Percentiles rank a stretch among this genome's conserved stretches.
These are phyloP conservation scores for Candida mesenterica DNA, from an alignment of 1,139 yeast genomes.

Conservation along the genomic window DNA sequence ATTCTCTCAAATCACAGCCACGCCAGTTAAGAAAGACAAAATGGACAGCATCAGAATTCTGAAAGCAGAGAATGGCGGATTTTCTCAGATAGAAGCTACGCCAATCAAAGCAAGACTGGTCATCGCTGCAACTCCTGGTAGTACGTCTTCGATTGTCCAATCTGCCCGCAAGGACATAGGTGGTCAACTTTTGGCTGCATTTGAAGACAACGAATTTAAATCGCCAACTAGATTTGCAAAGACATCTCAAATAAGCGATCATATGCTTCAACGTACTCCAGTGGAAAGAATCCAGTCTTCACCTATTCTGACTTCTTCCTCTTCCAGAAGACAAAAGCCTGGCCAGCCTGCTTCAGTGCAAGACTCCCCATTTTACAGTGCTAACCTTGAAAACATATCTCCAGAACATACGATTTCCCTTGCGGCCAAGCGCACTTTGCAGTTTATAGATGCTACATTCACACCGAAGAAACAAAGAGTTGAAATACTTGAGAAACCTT, in stretches of 20 bases:
- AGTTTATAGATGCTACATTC: neutral
- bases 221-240: constrained; percentile 7
- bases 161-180: constrained; percentile 5
- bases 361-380: constrained; percentile 33
- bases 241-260: neutral
- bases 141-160: constrained; percentile 5
- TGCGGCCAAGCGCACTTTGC: neutral
- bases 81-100: constrained; percentile 12
- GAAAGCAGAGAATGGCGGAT: neutral
- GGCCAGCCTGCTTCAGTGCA: constrained; percentile 35
- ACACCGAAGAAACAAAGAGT: neutral
- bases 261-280: constrained; percentile 7
- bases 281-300: constrained; percentile 16
- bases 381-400: constrained; percentile 14
- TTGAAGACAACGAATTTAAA: constrained; percentile 4
- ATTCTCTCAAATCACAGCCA: constrained; percentile 28
- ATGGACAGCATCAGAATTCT: neutral
- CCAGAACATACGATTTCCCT: neutral
- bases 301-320: constrained; percentile 13
- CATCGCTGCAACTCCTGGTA: constrained; percentile 11
- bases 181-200: constrained; percentile 8
- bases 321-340: constrained; percentile 22
- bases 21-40: neutral
- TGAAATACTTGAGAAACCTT: too few species aligned
- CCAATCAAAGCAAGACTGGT: constrained; percentile 8